A percentile compares a stretch with the other conserved stretches of the same genome.
Conservation (phyloP, 495 filamentous ascomycete genomes). For the Annulohypoxylon maeteangense region DNA sequence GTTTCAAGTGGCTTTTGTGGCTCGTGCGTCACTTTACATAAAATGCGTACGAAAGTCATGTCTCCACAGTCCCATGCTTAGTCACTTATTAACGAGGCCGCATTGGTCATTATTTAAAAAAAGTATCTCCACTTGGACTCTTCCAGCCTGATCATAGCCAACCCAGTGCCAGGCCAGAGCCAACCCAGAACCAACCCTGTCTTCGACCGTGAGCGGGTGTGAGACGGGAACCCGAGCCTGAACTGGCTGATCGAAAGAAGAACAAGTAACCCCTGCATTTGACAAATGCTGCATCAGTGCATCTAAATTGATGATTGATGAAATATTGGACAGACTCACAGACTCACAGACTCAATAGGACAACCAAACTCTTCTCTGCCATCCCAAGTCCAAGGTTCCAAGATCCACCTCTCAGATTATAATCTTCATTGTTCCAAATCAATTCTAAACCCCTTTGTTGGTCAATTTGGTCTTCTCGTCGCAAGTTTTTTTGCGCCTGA, state of each 20-base stretch:
- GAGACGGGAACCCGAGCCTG: neutral
- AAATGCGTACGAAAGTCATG: neutral
- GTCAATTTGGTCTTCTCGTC: neutral
- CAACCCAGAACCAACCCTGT: constrained; percentile 7
- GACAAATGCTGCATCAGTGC: neutral
- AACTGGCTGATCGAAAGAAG: neutral
- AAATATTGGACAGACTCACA: constrained; percentile 23
- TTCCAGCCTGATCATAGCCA: constrained; percentile 12
- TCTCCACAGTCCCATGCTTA: neutral
- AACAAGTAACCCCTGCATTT: constrained; percentile 22
- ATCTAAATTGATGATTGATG: constrained; percentile 17
- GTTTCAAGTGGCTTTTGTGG: constrained; percentile 5
- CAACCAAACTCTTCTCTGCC: neutral
- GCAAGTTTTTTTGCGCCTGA: constrained; percentile 11
- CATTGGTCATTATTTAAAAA: neutral
- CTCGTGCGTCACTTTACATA: constrained; percentile 1
- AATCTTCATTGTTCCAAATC: constrained; percentile 28
- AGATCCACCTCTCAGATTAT: constrained; percentile 33
- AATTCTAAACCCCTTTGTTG: constrained; percentile 6
- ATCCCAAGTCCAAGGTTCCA: constrained; percentile 7
- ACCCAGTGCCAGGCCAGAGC: constrained; percentile 13
- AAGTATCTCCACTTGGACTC: constrained; percentile 5
- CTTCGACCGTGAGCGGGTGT: neutral
- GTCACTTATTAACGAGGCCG: neutral
- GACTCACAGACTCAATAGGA: constrained; percentile 2